Conservation (phyloP, 768 basidiomycete genomes). For the Mycena vitilis region DNA sequence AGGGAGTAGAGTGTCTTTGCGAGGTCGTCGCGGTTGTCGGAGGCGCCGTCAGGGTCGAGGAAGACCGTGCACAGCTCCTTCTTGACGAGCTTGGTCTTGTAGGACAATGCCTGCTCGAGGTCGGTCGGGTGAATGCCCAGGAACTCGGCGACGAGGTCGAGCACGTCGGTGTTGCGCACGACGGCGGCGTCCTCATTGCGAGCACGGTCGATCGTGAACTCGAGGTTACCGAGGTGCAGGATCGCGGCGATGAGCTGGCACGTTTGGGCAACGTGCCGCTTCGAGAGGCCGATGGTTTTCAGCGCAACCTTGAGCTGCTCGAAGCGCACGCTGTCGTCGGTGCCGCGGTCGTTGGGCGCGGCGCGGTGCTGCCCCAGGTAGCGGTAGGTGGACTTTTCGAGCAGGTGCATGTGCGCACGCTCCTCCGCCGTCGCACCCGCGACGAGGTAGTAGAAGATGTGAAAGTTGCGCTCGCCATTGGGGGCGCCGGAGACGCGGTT, state of each 20-base stretch:
- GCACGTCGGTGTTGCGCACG: constrained; percentile 84
- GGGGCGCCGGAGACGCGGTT: constrained; percentile 90
- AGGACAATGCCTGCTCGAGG: constrained; percentile 85
- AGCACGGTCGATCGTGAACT: constrained; percentile 86
- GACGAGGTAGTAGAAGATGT: constrained; percentile 97
- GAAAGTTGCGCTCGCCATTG: constrained; percentile 95
- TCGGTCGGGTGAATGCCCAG: constrained; percentile 81
- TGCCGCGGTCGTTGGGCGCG: constrained; percentile 60
- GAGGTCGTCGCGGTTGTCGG: constrained; percentile 93
- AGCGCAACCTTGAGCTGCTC: constrained; percentile 70
- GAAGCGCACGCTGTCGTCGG: constrained; percentile 89
- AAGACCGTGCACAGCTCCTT: constrained; percentile 98
- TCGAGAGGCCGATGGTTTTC: constrained; percentile 90
- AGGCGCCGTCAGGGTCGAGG: constrained; percentile 93
- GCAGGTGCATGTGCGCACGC: constrained; percentile 85
- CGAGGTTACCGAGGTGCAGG: constrained; percentile 95
- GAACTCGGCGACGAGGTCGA: constrained; percentile 91
- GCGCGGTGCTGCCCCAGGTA: constrained; percentile 83
- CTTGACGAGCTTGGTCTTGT: constrained; percentile 92
- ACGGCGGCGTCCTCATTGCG: constrained; percentile 94
- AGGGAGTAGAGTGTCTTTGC: constrained; percentile 94
- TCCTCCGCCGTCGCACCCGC: constrained; percentile 93
- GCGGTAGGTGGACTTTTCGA: constrained; percentile 84
- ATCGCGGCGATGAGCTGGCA: constrained; percentile 97
- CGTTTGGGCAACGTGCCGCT: constrained; percentile 93